phyloP scores from a whole-genome alignment of 164 flowering plant species.

The Dillenia turbinata region DNA sequence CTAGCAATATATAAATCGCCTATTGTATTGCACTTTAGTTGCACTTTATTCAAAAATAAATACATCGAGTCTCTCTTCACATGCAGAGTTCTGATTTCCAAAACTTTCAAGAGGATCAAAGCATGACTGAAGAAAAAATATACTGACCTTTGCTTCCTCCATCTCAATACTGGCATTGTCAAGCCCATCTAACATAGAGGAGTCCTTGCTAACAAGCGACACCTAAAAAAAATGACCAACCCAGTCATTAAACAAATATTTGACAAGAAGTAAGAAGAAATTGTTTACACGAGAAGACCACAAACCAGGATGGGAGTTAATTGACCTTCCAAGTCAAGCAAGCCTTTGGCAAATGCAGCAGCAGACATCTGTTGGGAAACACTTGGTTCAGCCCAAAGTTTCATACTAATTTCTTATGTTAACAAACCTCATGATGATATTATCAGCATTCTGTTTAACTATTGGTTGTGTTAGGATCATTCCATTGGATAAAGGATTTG shows the following conservation, averaged over 20 bases:
- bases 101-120: too few relatives aligned
- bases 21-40: too few relatives aligned
- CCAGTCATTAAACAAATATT: slow-evolving; percentile 7
- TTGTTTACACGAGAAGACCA: slow-evolving; percentile 6
- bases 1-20: too few relatives aligned
- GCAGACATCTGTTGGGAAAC: slow-evolving; percentile 83
- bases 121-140: not conserved
- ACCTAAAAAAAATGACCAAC: slow-evolving; percentile 45
- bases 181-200: slow-evolving; percentile 99
- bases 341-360: slow-evolving; percentile 99
- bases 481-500: too few relatives aligned
- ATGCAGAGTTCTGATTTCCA: too few relatives aligned
- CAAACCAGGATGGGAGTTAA: slow-evolving; percentile 91
- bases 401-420: too few relatives aligned
- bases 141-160: slow-evolving; percentile 89
- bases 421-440: too few relatives aligned
- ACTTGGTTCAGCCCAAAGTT: not conserved
- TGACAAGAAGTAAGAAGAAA: not conserved
- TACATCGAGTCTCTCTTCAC: too few relatives aligned
- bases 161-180: slow-evolving; percentile 96
- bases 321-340: slow-evolving; percentile 95
- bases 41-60: too few relatives aligned
- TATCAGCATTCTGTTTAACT: too few relatives aligned
- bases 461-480: too few relatives aligned
- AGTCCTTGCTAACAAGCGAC: slow-evolving; percentile 98